Conservation (phyloP, 495 filamentous ascomycete genomes). For the Aspergillus biplanus region DNA sequence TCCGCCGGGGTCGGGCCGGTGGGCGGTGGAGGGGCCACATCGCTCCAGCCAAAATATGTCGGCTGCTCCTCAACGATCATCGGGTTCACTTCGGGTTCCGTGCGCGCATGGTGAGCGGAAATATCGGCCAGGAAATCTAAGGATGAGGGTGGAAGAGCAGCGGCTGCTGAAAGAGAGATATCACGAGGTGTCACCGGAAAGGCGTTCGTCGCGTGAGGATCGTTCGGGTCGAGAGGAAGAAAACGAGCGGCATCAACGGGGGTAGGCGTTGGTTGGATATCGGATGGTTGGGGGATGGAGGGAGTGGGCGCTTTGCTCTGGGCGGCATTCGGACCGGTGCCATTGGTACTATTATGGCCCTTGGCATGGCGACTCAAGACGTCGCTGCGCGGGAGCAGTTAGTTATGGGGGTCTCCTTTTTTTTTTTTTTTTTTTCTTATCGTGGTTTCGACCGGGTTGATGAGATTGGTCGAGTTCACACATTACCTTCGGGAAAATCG, state of each 20-base stretch:
- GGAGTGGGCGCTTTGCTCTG: conserved; percentile 28
- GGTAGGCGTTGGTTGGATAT: conserved; percentile 27
- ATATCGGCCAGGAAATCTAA: conserved; percentile 46
- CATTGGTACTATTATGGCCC: conserved; percentile 46
- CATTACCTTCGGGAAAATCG: conserved; percentile 55
- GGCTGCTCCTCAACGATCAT: conserved; percentile 43
- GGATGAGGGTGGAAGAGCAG: conserved; percentile 35
- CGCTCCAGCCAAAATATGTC: conserved; percentile 42
- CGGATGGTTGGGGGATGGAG: conserved; percentile 22
- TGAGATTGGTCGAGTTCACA: conserved; percentile 12
- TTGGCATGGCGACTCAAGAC: conserved; percentile 57
- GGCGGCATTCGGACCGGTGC: conserved; percentile 28
- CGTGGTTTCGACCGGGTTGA: neutral
- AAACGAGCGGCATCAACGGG: conserved; percentile 28
- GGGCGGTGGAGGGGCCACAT: conserved; percentile 26
- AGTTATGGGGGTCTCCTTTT: neutral
- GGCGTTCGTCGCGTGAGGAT: conserved; percentile 23
- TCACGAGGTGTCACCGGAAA: conserved; percentile 29
- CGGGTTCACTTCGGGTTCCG: conserved; percentile 36
- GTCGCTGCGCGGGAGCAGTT: conserved; percentile 39
- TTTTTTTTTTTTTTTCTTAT: neutral
- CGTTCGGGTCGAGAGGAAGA: conserved; percentile 24
- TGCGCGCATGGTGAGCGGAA: conserved; percentile 42
- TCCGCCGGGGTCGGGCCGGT: conserved; percentile 15
- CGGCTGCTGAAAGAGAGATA: conserved; percentile 27